These are phyloP conservation scores for Beauveria rudraprayagi DNA, from an alignment of 2,329 filamentous ascomycete species.

Conservation along the genomic window DNA sequence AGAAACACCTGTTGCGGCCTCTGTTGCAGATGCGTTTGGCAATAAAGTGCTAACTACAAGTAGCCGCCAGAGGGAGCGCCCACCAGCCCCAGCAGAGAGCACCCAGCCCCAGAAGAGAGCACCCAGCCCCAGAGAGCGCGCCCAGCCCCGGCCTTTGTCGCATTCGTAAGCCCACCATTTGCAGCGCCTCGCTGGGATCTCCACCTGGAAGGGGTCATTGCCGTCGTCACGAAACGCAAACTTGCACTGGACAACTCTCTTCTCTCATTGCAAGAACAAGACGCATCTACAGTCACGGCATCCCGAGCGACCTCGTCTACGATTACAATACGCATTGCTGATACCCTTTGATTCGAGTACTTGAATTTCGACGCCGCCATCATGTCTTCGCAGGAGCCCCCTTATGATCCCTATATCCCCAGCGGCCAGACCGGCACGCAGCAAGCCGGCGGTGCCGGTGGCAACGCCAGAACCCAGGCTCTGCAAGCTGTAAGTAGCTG, in stretches of 20 bases:
- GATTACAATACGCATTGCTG: neutral
- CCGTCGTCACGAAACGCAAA: slow-evolving; percentile 3
- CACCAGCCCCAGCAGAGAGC: neutral
- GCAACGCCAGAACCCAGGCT: slow-evolving; percentile 49
- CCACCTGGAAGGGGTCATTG: slow-evolving; percentile 1
- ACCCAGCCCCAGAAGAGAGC: neutral
- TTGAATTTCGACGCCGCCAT: slow-evolving; percentile 14
- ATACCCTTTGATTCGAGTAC: slow-evolving; percentile 4
- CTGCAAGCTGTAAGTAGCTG: slow-evolving; percentile 72
- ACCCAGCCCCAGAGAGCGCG: neutral
- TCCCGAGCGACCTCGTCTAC: neutral
- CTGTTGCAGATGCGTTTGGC: slow-evolving; percentile 7
- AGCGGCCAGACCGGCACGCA: slow-evolving; percentile 45
- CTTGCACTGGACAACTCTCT: slow-evolving; percentile 2
- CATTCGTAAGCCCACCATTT: slow-evolving; percentile 1
- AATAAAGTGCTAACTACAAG: neutral
- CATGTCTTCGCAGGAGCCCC: slow-evolving; percentile 51
- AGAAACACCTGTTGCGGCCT: slow-evolving; percentile 3
- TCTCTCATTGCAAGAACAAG: neutral
- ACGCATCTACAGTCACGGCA: neutral
- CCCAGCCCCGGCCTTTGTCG: neutral
- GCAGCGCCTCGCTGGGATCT: slow-evolving; percentile 4
- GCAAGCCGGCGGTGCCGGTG: slow-evolving; percentile 31
- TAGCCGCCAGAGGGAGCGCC: too few species aligned
- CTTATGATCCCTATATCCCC: slow-evolving; percentile 87